Evolutionary conservation across 2,329 filamentous ascomycete genomes (phyloP).

Genomic region (Alternaria atra): DNA sequence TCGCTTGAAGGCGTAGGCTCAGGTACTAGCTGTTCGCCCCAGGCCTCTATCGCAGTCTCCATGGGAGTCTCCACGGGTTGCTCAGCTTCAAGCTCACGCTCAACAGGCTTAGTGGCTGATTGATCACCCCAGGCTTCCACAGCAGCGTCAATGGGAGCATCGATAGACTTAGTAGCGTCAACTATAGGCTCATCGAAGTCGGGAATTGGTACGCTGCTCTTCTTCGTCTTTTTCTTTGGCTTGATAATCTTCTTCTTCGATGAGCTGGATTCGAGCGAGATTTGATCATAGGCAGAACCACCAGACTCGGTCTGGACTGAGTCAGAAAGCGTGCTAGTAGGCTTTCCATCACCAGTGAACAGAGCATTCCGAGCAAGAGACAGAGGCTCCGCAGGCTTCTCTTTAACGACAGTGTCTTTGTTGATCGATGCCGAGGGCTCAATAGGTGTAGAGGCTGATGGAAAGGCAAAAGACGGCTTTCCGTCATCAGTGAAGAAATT

Average conservation of each 20-base stretch:
- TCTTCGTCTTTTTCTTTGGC: conserved; percentile 38
- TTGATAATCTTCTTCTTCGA: conserved; percentile 39
- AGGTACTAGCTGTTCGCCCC: conserved; percentile 13
- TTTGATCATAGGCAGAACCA: conserved; percentile 15
- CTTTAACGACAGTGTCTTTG: not conserved
- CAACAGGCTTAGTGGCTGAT: not conserved
- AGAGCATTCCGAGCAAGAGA: conserved; percentile 4
- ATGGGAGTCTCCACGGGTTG: conserved; percentile 1
- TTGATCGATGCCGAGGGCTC: not conserved
- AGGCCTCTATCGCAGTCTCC: conserved; percentile 1
- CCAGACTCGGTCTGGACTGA: conserved; percentile 7
- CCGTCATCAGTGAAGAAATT: conserved; percentile 16
- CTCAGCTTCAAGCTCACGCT: not conserved
- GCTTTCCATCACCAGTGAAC: conserved; percentile 19
- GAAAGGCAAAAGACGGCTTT: conserved; percentile 13
- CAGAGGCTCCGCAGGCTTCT: not conserved
- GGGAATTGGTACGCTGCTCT: conserved; percentile 18
- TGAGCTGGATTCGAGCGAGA: conserved; percentile 16
- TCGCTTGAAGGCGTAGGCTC: not conserved
- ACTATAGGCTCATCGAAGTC: conserved; percentile 13
- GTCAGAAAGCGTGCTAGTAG: not conserved
- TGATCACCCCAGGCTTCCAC: not conserved
- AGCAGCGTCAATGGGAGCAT: not conserved
- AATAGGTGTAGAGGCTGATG: not conserved
- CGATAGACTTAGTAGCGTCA: not conserved